A percentile compares a stretch with the other conserved stretches of the same genome.
Conservation (phyloP, 2,329 filamentous ascomycete genomes). For the Taxawa tesnikishii region DNA sequence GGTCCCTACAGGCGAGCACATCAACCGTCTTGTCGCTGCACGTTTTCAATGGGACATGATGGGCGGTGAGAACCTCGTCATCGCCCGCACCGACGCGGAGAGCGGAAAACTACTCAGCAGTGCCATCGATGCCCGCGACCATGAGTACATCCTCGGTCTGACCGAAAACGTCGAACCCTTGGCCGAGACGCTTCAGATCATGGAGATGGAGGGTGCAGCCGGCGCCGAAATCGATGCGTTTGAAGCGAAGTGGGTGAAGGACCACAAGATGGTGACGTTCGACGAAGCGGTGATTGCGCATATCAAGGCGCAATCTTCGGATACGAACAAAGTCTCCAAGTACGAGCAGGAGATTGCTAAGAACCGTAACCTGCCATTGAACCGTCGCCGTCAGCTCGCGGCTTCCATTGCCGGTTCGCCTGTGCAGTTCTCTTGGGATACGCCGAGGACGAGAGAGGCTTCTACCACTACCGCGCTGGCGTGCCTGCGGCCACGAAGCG, state of each 20-base stretch:
- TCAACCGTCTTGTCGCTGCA: slow-evolving; percentile 83
- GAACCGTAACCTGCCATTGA: slow-evolving; percentile 65
- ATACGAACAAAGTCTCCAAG: slow-evolving; percentile 6
- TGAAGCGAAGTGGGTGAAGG: slow-evolving; percentile 80
- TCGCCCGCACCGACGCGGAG: slow-evolving; percentile 91
- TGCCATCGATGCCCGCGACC: slow-evolving; percentile 85
- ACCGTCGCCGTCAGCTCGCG: slow-evolving; percentile 63
- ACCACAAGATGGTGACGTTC: slow-evolving; percentile 74
- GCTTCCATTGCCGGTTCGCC: slow-evolving; percentile 52
- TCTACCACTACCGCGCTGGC: slow-evolving; percentile 80
- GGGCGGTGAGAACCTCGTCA: slow-evolving; percentile 88
- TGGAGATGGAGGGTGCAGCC: slow-evolving; percentile 70
- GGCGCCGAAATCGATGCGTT: slow-evolving; percentile 74
- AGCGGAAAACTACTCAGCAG: slow-evolving; percentile 83
- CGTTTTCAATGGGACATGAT: slow-evolving; percentile 98
- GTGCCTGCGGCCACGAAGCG: slow-evolving; percentile 84
- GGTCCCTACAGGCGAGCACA: slow-evolving; percentile 87
- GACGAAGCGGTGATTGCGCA: slow-evolving; percentile 55
- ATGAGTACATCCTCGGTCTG: slow-evolving; percentile 90
- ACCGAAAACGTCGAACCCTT: slow-evolving; percentile 68
- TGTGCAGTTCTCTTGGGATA: slow-evolving; percentile 80
- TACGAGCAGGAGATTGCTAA: slow-evolving; percentile 15
- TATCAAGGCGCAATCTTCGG: slow-evolving; percentile 16
- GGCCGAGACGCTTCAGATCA: slow-evolving; percentile 76
- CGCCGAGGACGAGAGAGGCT: slow-evolving; percentile 84